Evolutionary conservation across 108 stramenopile species (phyloP).

Genomic region (Pseudonitzschia multiseries): DNA sequence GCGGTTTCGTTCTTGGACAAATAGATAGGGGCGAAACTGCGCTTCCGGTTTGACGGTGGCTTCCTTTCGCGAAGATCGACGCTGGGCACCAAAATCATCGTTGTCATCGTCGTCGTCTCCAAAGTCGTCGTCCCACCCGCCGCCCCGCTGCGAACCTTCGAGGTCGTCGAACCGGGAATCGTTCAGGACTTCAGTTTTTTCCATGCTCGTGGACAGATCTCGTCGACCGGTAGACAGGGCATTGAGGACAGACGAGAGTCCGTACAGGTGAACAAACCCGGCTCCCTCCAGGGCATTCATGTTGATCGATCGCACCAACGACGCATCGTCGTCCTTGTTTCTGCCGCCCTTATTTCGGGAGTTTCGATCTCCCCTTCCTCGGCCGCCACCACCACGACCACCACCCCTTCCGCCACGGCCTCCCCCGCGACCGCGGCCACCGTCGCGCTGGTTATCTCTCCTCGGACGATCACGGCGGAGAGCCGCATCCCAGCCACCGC

Average conservation of each 20-base stretch:
- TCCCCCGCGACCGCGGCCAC: not conserved
- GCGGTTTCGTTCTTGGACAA: constrained; percentile 64
- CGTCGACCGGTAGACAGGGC: constrained; percentile 66
- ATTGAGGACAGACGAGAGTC: constrained; percentile 78
- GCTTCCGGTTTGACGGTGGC: constrained; percentile 61
- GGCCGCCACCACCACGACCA: not conserved
- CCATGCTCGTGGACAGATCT: constrained; percentile 44
- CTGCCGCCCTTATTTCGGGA: too few relatives aligned
- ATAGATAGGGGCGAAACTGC: constrained; percentile 65
- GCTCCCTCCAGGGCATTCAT: constrained; percentile 70
- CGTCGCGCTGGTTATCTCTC: not conserved
- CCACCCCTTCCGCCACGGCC: not conserved
- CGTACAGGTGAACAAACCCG: constrained; percentile 84
- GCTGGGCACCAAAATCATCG: not conserved
- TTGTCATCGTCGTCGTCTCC: constrained; percentile 3
- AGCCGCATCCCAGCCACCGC: not conserved
- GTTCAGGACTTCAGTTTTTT: constrained; percentile 24
- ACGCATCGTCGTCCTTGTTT: not conserved
- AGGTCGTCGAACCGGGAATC: constrained; percentile 23
- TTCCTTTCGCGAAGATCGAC: not conserved
- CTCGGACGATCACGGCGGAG: not conserved
- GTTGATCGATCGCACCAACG: constrained; percentile 60
- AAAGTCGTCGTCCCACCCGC: constrained; percentile 6
- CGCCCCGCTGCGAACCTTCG: too few relatives aligned
- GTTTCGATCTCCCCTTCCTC: too few relatives aligned